Evolutionary conservation across 2,329 filamentous ascomycete species (phyloP).

Genomic region (Aurifilum marmelostoma): DNA sequence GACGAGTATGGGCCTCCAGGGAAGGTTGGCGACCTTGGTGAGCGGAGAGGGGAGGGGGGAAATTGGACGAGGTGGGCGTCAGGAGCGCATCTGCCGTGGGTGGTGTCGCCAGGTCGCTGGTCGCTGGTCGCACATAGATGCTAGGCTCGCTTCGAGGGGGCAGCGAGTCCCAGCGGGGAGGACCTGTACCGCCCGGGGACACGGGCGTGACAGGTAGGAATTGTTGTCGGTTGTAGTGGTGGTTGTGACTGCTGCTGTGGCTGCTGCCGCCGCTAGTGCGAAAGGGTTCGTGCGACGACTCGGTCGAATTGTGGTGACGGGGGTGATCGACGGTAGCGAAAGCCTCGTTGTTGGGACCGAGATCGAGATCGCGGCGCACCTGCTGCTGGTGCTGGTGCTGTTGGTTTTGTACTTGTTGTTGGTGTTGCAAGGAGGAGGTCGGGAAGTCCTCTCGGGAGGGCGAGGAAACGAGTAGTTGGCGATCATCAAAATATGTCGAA

Average conservation of each 20-base stretch:
- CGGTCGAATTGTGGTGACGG: constrained; percentile 8
- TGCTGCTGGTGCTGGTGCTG: constrained; percentile 5
- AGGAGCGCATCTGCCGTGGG: constrained; percentile 16
- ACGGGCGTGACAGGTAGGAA: constrained; percentile 26
- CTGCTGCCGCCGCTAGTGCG: constrained; percentile 22
- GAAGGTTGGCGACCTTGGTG: constrained; percentile 34
- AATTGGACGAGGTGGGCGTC: constrained; percentile 20
- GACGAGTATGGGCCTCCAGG: constrained; percentile 38
- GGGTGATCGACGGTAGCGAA: constrained; percentile 4
- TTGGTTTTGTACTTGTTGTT: not conserved
- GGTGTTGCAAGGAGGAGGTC: not conserved
- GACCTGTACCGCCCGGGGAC: constrained; percentile 20
- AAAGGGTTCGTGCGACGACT: constrained; percentile 11
- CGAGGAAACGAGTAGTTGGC: constrained; percentile 2
- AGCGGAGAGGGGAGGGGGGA: constrained; percentile 30
- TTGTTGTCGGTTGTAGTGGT: constrained; percentile 25
- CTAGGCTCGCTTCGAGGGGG: constrained; percentile 11
- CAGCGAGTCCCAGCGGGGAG: constrained; percentile 27
- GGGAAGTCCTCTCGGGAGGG: constrained; percentile 7
- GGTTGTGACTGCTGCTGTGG: no score
- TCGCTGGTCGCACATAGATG: constrained; percentile 9
- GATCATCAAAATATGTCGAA: constrained; percentile 2
- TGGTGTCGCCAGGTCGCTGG: constrained; percentile 9
- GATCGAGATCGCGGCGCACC: constrained; percentile 6
- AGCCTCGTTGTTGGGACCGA: not conserved